A percentile compares a stretch with the other conserved stretches of the same genome.
Evolutionary conservation across 768 basidiomycete species (phyloP).

Genomic region (Leucocoprinus birnbaumii): DNA sequence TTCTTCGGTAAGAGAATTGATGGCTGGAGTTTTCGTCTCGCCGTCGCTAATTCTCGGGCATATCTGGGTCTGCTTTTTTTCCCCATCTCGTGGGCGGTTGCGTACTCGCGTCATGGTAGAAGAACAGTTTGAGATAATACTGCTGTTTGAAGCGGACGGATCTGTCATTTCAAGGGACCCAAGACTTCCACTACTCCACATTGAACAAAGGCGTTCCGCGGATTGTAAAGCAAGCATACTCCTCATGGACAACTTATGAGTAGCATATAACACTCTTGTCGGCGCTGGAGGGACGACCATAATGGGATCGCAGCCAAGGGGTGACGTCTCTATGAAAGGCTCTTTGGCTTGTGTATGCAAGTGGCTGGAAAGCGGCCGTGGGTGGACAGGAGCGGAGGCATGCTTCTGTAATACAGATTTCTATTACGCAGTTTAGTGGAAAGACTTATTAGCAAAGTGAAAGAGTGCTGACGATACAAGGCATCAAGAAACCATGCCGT

Average conservation of each 20-base stretch:
- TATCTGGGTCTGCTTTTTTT: no score
- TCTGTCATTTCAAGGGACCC: constrained; percentile 26
- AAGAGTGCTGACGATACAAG: constrained; percentile 3
- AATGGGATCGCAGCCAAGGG: no score
- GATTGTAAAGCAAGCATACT: constrained; percentile 10
- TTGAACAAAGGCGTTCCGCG: constrained; percentile 16
- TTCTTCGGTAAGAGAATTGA: no score
- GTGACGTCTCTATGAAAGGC: no score
- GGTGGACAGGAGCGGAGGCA: background rate
- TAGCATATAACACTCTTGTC: no score
- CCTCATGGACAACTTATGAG: background rate
- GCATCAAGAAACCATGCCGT: constrained; percentile 5
- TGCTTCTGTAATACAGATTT: background rate
- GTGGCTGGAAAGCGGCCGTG: background rate
- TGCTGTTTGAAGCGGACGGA: background rate
- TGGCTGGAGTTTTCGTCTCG: no score
- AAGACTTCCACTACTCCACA: constrained; percentile 30
- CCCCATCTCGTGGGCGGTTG: background rate
- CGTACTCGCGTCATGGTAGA: background rate
- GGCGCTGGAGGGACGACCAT: no score
- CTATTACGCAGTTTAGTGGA: background rate
- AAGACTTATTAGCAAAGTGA: background rate
- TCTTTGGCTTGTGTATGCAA: no score
- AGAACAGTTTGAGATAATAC: background rate
- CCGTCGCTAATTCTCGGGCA: no score